Percentiles rank a stretch among this genome's conserved stretches.
Evolutionary conservation across 2,329 filamentous ascomycete species (phyloP).

Genomic region (Xylaria polymorpha): DNA sequence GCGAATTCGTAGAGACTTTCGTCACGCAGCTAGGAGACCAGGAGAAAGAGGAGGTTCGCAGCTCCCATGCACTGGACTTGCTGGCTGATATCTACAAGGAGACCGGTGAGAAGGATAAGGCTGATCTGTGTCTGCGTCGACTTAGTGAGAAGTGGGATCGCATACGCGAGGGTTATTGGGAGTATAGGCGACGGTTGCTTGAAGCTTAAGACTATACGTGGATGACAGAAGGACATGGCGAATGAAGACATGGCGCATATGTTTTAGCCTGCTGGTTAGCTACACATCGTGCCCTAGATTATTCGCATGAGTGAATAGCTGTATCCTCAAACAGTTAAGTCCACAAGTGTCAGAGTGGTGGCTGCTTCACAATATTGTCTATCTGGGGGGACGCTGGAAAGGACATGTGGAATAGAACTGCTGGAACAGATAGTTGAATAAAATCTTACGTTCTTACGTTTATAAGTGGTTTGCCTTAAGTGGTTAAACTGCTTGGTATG

Average conservation of each 20-base stretch:
- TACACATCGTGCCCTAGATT: background rate
- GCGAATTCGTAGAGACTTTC: constrained; percentile 64
- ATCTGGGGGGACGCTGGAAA: background rate
- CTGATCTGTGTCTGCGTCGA: constrained; percentile 75
- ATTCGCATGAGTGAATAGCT: background rate
- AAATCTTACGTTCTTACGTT: background rate
- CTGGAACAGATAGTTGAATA: background rate
- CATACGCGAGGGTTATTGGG: constrained; percentile 92
- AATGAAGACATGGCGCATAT: background rate
- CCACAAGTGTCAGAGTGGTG: background rate
- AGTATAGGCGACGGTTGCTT: constrained; percentile 64
- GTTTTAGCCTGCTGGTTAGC: background rate
- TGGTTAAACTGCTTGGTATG: background rate
- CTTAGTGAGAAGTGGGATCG: constrained; percentile 90
- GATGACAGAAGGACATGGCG: background rate
- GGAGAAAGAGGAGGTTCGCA: constrained; percentile 64
- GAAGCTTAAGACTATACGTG: constrained; percentile 1
- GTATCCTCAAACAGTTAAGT: background rate
- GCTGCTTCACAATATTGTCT: background rate
- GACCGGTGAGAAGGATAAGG: constrained; percentile 68
- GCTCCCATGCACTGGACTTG: constrained; percentile 76
- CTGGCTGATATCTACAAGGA: constrained; percentile 75
- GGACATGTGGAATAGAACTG: background rate
- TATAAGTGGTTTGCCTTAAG: background rate
- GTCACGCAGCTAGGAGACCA: constrained; percentile 59